Percentiles rank a stretch among this genome's conserved stretches.
These are phyloP conservation scores for Trichoderma hamatum DNA, from an alignment of 2,329 filamentous ascomycete genomes.

Conservation along the genomic window DNA sequence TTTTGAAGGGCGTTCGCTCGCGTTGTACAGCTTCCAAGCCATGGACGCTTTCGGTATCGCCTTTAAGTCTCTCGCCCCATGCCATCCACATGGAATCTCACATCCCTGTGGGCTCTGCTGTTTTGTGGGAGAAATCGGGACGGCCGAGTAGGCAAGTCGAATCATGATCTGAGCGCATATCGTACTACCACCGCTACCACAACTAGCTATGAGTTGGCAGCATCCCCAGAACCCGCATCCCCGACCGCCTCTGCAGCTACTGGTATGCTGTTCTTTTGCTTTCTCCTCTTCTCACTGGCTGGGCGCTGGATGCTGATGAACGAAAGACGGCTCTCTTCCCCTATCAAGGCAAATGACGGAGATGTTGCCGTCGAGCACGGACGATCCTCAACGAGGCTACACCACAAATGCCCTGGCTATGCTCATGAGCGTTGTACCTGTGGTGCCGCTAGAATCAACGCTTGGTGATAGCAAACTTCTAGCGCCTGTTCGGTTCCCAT, in stretches of 20 bases:
- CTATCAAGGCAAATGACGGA: neutral
- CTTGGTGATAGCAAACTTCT: neutral
- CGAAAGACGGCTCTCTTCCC: neutral
- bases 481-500: neutral
- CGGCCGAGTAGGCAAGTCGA: slow-evolving; percentile 18
- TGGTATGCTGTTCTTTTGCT: neutral
- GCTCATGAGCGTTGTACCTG: neutral
- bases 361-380: neutral
- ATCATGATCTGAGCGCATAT: slow-evolving; percentile 3
- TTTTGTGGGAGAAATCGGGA: slow-evolving; percentile 8
- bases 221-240: neutral
- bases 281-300: neutral
- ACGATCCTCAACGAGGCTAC: neutral
- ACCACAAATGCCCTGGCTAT: neutral
- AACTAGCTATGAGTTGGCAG: slow-evolving; percentile 15
- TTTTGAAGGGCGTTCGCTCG: slow-evolving; percentile 5
- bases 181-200: neutral
- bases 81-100: neutral
- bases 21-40: slow-evolving; percentile 14
- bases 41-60: slow-evolving; percentile 17
- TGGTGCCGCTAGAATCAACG: neutral
- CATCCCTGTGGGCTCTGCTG: slow-evolving; percentile 5
- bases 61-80: neutral
- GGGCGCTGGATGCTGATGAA: neutral
- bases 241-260: slow-evolving; percentile 15